These are phyloP conservation scores for Colletotrichum spinosum DNA, from an alignment of 2,329 filamentous ascomycete species.

Conservation along the genomic window DNA sequence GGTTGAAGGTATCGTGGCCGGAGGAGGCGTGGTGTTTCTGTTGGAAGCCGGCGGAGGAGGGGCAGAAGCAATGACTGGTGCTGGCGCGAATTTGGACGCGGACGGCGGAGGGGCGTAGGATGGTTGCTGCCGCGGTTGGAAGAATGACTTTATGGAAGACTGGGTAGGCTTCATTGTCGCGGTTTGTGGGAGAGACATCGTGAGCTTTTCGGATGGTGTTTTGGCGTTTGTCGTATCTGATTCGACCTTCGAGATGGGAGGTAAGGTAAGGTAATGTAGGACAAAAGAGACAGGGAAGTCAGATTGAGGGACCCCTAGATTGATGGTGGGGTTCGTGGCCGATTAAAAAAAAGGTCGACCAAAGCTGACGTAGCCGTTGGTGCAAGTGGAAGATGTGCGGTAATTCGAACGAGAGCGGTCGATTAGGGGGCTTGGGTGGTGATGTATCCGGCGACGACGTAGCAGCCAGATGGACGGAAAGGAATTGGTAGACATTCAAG, in stretches of 20 bases:
- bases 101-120: constrained; percentile 56
- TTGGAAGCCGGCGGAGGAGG: constrained; percentile 42
- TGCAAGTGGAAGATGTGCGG: too few relatives aligned
- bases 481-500: too few relatives aligned
- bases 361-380: too few relatives aligned
- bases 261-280: too few relatives aligned
- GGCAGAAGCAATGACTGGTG: constrained; percentile 35
- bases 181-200: constrained; percentile 54
- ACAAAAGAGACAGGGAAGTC: not conserved
- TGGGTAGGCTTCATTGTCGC: constrained; percentile 54
- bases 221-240: constrained; percentile 48
- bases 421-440: not conserved
- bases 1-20: constrained; percentile 45
- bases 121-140: constrained; percentile 59
- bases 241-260: not conserved
- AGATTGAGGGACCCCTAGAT: constrained; percentile 6
- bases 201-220: constrained; percentile 6
- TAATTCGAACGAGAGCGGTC: constrained; percentile 9
- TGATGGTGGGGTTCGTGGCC: not conserved
- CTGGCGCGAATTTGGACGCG: constrained; percentile 48
- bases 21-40: constrained; percentile 46
- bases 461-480: too few relatives aligned
- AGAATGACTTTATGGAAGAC: constrained; percentile 73
- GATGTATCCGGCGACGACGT: constrained; percentile 31
- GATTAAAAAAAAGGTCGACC: not conserved